Base-by-base conservation (phyloP, 2,329 filamentous ascomycete genomes). In the Hymenoscyphus occultus region DNA sequence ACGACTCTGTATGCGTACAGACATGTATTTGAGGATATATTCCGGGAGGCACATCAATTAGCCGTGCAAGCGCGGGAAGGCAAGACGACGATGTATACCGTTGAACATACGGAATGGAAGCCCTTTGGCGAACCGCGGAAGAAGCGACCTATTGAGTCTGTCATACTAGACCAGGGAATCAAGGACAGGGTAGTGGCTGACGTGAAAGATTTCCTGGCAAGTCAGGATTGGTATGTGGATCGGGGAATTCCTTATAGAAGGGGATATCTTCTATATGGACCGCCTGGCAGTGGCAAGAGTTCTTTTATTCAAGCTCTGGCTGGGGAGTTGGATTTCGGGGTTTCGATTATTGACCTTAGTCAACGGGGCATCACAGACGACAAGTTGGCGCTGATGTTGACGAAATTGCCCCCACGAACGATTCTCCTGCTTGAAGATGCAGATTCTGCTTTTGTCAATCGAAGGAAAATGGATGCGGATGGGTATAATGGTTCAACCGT, bases 271-370 rank as follows among this genome's bases (percentile, higher is more conserved):
- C 90, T 95, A 65, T 84, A 92, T 71, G 91, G 91, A 0, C 90
- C 89, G 0, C 90, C 90, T 0, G 90, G 90, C 0, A 91, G 88
- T 0, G 90, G 90, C 14, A 93, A 92, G 80, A 97, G 90, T 67
- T 96, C 92, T 0, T 98, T 99, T 72, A 97, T 99, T 68, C 93
- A 97, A 77, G 93, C 95, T 0, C 80, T 99, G 54, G 95, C 95
- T 96, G 83, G 84, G 12, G 77, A 83, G 42, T 77, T 86, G 54
- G 82, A 82, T 28, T 77, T 85, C 58, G 80, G 82, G 19, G 77
- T 86, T 31, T 83, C 84, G 66, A 79, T 84, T 58, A 76, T 86
- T 58, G 84, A 81, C 69, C 74, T 85, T 59, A 81, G 79, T n/a
- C 78, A 75, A 61, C 71, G 76, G 56, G 78, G 77, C 4, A 71